A percentile compares a stretch with the other conserved stretches of the same genome.
phyloP scores from a whole-genome alignment of 306 rosid species.

The Quercus glauca region DNA sequence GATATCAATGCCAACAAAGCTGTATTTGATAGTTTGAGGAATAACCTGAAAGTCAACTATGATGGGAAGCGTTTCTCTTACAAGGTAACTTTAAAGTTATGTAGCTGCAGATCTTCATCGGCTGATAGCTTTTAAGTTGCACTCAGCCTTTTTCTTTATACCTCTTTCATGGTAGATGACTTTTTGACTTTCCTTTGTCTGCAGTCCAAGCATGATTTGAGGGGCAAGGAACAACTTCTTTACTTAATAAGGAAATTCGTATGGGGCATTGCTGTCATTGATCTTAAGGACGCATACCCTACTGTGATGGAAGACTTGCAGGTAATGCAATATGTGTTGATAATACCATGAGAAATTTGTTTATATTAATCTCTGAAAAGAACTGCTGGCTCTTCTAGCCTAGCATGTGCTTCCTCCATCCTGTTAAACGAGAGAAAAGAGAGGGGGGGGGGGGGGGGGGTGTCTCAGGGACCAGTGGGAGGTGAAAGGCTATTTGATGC shows the following conservation, averaged over 20 bases:
- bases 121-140: slow-evolving; percentile 9
- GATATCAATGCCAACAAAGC: slow-evolving; percentile 78
- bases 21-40: slow-evolving; percentile 84
- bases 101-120: background rate
- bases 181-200: slow-evolving; percentile 22
- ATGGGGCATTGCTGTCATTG: slow-evolving; percentile 93
- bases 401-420: too few relatives aligned
- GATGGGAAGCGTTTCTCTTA: slow-evolving; percentile 87
- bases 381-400: too few relatives aligned
- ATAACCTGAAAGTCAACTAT: slow-evolving; percentile 76
- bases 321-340: slow-evolving; percentile 36
- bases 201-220: slow-evolving; percentile 81
- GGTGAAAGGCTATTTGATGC: background rate
- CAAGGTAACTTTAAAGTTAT: slow-evolving; percentile 53
- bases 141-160: background rate
- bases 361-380: too few relatives aligned
- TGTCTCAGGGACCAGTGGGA: too few relatives aligned
- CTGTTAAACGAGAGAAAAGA: too few relatives aligned
- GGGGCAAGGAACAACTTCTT: slow-evolving; percentile 72
- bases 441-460: too few relatives aligned
- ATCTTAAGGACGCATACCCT: slow-evolving; percentile 63
- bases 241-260: slow-evolving; percentile 67
- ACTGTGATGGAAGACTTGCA: slow-evolving; percentile 89
- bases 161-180: slow-evolving; percentile 24
- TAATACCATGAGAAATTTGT: background rate